phyloP scores from a whole-genome alignment of 495 filamentous ascomycete genomes.

The Penicillium salamii region DNA sequence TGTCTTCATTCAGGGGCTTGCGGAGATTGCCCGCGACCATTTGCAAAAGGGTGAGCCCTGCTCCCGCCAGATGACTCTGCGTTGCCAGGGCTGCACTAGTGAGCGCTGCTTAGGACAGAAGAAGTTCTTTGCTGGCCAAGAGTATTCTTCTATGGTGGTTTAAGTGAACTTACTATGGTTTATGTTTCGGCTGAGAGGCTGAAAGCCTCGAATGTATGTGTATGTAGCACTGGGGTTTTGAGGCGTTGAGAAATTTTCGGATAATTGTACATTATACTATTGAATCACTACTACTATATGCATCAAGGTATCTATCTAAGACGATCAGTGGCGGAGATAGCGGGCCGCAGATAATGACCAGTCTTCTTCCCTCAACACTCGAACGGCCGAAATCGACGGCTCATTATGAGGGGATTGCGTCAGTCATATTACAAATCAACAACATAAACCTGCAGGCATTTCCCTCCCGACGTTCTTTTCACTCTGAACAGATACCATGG shows the following conservation, averaged over 20 bases:
- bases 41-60: constrained; percentile 64
- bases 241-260: constrained; percentile 3
- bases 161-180: constrained; percentile 13
- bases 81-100: constrained; percentile 92
- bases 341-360: not conserved
- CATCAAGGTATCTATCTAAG: not conserved
- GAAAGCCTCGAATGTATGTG: not conserved
- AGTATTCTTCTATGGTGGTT: constrained; percentile 33
- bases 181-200: not conserved
- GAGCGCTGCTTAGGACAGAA: constrained; percentile 88
- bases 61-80: constrained; percentile 81
- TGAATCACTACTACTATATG: not conserved
- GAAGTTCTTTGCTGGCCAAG: constrained; percentile 74
- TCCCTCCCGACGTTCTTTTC: no score
- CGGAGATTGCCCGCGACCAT: constrained; percentile 79
- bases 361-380: no score
- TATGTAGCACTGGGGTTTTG: not conserved
- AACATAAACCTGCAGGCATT: not conserved
- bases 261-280: not conserved
- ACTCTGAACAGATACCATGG: no score
- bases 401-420: not conserved
- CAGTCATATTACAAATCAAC: constrained; percentile 1
- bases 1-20: constrained; percentile 87
- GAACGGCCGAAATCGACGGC: not conserved
- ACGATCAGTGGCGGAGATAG: not conserved